Evolutionary conservation across 306 rosid genomes (phyloP).

Genomic region (Pterocarpus macrocarpus): DNA sequence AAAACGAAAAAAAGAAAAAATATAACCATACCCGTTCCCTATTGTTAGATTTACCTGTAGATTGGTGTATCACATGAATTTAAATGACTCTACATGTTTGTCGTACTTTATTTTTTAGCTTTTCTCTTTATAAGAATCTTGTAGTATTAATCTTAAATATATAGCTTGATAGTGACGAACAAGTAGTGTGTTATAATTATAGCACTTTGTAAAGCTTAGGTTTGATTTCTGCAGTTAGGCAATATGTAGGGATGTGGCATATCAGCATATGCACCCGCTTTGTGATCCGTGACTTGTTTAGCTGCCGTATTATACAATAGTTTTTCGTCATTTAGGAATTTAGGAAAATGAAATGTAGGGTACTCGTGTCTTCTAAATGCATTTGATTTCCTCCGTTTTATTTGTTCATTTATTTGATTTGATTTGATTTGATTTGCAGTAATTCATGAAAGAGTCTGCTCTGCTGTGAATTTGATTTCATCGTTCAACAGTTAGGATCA

Average conservation of each 20-base stretch:
- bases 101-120: not conserved
- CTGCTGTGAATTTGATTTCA: constrained; percentile 42
- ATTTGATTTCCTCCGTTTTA: not conserved
- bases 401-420: not conserved
- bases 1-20: too few relatives aligned
- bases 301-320: too few relatives aligned
- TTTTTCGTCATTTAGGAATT: not conserved
- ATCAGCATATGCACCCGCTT: not conserved
- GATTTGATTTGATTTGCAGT: not conserved
- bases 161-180: constrained; percentile 22
- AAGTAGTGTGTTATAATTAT: not conserved
- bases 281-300: too few relatives aligned
- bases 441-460: constrained; percentile 30
- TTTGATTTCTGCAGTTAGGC: not conserved
- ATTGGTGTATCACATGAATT: not conserved
- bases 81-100: not conserved
- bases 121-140: not conserved
- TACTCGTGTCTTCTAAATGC: not conserved
- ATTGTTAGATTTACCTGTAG: not conserved
- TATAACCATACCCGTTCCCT: not conserved
- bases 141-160: not conserved
- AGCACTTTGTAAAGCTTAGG: not conserved
- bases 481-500: constrained; percentile 40
- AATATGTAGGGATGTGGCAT: not conserved
- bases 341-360: constrained; percentile 14